Evolutionary conservation across 208 protist genomes (phyloP), one percentile per base, ranked within the genome.

Genomic region (Novymonas esmeraldas): DNA sequence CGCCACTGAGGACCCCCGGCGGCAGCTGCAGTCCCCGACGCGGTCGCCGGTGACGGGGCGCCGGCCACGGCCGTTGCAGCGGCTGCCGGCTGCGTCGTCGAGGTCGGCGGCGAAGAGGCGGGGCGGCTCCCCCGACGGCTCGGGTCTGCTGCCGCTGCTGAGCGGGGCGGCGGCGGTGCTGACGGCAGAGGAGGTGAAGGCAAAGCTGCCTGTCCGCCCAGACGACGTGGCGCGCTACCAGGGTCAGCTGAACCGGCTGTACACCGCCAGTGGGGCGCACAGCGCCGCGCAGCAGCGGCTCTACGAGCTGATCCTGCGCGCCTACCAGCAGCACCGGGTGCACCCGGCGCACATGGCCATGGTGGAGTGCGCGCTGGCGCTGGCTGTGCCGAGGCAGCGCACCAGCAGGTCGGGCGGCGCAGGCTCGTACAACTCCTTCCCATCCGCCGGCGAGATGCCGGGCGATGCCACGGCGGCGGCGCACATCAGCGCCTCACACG

Each of bases 301-400:
- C 29, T 85, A 89, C 58, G 60, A 82, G 20, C 26, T 58, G 5
- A 6, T 79, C 14, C 75, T 81, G 34, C 39, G 54, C 56, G 62
- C 68, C 52, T 84, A 85, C 33, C 72, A 58, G 50, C 54, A 72
- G 26, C 71, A 79, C 44, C 70, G 57, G 59, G 62, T 89, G 6
- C 59, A 85, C 67, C 78, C 82, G 0, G 41, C 74, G n/a, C 76
- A 78, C 64, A 89, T 89, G 82, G 68, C 69, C 0, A 70, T 64
- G 9, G 26, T 89, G 4, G 79, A 85, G 54, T 41, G n/a, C 6
- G 64, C 55, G 28, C 41, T 70, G 48, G 22, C 26, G 10, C 20
- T 52, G 10, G 28, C 59, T 24, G 29, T 50, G 45, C 29, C n/a
- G 31, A 42, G 14, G 24, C 16, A 20, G 3, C 36, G 6, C 16